phyloP scores from a whole-genome alignment of 139 green algal genomes.

The Eudorina sp. region DNA sequence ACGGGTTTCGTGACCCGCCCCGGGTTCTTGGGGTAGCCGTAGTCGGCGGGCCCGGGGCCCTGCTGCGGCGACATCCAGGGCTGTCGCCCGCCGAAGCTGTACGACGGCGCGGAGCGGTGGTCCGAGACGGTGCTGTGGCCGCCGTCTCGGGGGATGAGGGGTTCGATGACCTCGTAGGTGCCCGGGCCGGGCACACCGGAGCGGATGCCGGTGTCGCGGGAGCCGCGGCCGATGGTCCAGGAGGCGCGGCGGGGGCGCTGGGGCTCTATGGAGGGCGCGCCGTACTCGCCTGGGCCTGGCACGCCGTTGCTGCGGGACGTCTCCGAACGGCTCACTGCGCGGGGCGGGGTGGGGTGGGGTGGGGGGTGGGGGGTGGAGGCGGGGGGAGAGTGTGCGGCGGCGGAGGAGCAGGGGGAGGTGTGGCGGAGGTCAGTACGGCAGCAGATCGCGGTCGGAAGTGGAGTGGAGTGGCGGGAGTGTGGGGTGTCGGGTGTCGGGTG shows the following conservation, averaged over 20 bases:
- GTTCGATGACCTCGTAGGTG: not conserved
- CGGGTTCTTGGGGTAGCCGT: slow-evolving; percentile 8
- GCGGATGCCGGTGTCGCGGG: not conserved
- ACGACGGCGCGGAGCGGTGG: slow-evolving; percentile 1
- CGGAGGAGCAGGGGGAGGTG: too few relatives aligned
- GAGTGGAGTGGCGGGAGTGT: too few relatives aligned
- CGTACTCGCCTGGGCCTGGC: slow-evolving; percentile 33
- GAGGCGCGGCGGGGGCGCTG: not conserved
- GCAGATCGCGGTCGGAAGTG: too few relatives aligned
- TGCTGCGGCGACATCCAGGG: not conserved
- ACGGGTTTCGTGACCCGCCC: not conserved
- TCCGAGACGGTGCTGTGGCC: not conserved
- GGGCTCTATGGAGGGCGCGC: not conserved
- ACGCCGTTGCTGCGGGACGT: not conserved
- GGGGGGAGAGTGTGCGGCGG: too few relatives aligned
- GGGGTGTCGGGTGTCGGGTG: too few relatives aligned
- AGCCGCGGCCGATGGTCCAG: slow-evolving; percentile 33
- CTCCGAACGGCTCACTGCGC: slow-evolving; percentile 20
- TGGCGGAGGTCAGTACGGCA: too few relatives aligned
- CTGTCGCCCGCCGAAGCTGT: not conserved
- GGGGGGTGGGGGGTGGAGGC: not conserved
- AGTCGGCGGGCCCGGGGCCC: slow-evolving; percentile 20
- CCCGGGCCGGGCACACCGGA: not conserved
- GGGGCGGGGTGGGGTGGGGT: not conserved
- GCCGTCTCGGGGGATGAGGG: slow-evolving; percentile 1